phyloP scores from a whole-genome alignment of 305 asterid species.

The Fraxinus latifolia region DNA sequence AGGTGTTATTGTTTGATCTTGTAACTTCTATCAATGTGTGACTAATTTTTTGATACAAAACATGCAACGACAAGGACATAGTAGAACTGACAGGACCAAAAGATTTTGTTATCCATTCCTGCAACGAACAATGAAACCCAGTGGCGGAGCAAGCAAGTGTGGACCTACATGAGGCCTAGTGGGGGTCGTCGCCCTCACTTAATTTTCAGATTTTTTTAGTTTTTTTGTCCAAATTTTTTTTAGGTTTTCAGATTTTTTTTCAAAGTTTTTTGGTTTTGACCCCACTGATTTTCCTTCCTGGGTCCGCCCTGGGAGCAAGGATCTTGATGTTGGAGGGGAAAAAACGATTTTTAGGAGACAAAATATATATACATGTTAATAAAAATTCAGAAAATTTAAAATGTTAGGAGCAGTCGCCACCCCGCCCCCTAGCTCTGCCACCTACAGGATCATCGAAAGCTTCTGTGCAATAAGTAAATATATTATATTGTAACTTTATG shows the following conservation, averaged over 20 bases:
- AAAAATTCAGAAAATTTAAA: too few species aligned
- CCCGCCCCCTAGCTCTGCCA: neutral
- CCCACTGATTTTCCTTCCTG: too few species aligned
- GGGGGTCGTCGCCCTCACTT: too few species aligned
- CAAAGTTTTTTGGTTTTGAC: too few species aligned
- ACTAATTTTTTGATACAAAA: too few species aligned
- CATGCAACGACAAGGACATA: neutral
- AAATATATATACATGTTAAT: neutral
- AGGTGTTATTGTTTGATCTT: too few species aligned
- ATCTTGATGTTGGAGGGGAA: neutral
- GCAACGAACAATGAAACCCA: conserved; percentile 26
- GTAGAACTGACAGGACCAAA: conserved; percentile 33
- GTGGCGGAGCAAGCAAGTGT: neutral
- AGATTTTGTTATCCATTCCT: conserved; percentile 8
- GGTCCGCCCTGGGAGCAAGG: neutral
- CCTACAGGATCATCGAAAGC: conserved; percentile 29
- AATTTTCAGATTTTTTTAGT: too few species aligned
- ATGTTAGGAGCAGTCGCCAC: neutral
- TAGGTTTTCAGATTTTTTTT: too few species aligned
- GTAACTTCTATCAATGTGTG: too few species aligned
- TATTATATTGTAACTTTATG: too few species aligned
- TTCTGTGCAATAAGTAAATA: neutral
- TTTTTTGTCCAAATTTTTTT: too few species aligned
- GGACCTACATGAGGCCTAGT: too few species aligned
- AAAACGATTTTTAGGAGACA: neutral